Evolutionary conservation across 371 early-diverging fungal species (phyloP), one percentile per base, ranked within the genome.

Genomic region (Mucor lusitanicus): DNA sequence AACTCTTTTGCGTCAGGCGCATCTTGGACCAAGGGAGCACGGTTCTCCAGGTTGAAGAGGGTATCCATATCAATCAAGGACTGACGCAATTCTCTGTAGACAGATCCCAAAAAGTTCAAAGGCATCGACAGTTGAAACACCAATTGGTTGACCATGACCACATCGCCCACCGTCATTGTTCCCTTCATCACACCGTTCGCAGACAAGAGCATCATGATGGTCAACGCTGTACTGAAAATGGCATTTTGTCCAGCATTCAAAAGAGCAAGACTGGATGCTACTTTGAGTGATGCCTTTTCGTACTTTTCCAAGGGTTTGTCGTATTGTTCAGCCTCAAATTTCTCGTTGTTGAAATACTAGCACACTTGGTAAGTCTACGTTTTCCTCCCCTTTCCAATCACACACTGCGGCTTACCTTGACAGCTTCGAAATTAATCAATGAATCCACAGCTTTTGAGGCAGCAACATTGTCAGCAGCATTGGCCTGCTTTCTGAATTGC

Each of bases 61-160:
- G 92, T 87, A 57, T 96, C 97, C 97, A 99, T 97, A 71, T 99
- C 99, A 55, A 95, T 90, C 50, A 99, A 79, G 1, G 92, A 90
- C 78, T 99, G 98, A 37, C 92, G 88, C 28, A 95, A 86, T 78
- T 97, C 98, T 61, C 99, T 88, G 72, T 99, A 99, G 6, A 97
- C 96, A 12, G 94, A 92, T n/a, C 99, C 99, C 72, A 98, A 78
- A 76, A 98, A 98, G 84, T 97, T 97, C 48, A 98, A 87, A 17
- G 98, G 98, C 78, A 97, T 83, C 0, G 95, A 93, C 5, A 96
- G 82, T 71, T 96, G 96, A 73, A 98, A 97, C 21, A 98, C 92
- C 23, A 97, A 88, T 23, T 96, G 96, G 68, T 97, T 97, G 63
- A 98, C 89, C 95, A 98, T 93, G 23, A 98, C 99, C 2, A 98